Base-by-base conservation (phyloP, 768 basidiomycete genomes). In the Dioszegia aurantiaca region DNA sequence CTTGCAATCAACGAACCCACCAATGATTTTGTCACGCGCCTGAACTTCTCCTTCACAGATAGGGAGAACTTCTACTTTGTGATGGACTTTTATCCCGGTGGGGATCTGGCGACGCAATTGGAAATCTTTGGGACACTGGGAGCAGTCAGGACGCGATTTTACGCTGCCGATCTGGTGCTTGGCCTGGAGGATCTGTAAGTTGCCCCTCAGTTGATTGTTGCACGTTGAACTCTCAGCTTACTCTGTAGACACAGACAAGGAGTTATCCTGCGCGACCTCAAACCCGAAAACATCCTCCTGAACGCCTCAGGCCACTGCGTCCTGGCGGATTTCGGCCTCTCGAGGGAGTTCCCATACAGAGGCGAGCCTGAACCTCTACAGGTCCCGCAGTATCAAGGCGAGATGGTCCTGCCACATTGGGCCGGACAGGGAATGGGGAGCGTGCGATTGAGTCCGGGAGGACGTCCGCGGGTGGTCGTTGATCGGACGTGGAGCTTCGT, bases 21-120 rank as follows among this genome's bases (percentile, higher is more conserved):
- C 19, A 91, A 97, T 74, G 91, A 91, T 11, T 99, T 98, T 75
- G 89, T 98, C 52, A 90, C 97, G 60, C 90, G 87, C 76, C 83
- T 99, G 17, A 89, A 90, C 85, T 93, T 89, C 87, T 88, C 88
- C 77, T 99, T 98, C 80, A 93, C 97, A 77, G 93, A 98, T 78
- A 88, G 89, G 79, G 91, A 97, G 76, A 94, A 95, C 73, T 78
- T 98, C 62, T 98, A 93, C 79, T 83, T 99, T 71, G 90, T 97
- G 42, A 93, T 99, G 88, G 88, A 67, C 78, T 80, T 64, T 61
- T 63, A 67, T 53, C 61, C 58, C 9, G 67, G 69, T 47, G 58
- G 95, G 55, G 95, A 99, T 75, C 82, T 99, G 39, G 95, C 94
- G 11, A 98, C 95, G 26, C 95, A 98, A 77, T 86, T 99, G 60